Evolutionary conservation across 1,284 basidiomycete species (phyloP), one percentile per base, ranked within the genome.

Genomic region (Microbotryum violaceum): DNA sequence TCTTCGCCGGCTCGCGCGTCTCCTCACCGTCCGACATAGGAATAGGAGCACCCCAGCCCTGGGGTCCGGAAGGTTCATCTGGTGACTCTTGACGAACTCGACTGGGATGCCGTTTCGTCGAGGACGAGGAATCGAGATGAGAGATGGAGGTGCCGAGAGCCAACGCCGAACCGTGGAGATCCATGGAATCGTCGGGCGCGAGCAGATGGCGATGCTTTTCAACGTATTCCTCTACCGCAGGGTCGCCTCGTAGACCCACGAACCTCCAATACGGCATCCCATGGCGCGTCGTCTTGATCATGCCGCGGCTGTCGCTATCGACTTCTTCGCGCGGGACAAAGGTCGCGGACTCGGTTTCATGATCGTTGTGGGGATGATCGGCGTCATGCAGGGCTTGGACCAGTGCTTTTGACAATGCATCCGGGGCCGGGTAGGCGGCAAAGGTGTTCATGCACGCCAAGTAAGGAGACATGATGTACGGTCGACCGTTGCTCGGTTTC

Each of bases 391-490:
- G 37, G 4, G 66, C 61, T 16, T 65, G 55, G 12, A 67, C 55
- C 23, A 65, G 47, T 2, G 66, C 66, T 4, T 63, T 57, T 1
- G 56, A 31, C 31, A 65, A 56, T 14, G 58, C 60, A 5, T 29
- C 27, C 3, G 66, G 66, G 6, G 63, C 49, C 1, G 66, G 66
- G 46, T 67, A 67, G 20, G 66, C 66, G 52, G 60, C 46, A 33
- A 77, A 64, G 0, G 75, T 76, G 66, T 77, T 77, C 74, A 77
- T 76, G 57, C 76, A 77, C 2, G 76, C 77, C 18, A 68, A 57
- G 66, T 75, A 75, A 2, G 76, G 75, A 23, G 70, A 74, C 77
- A 78, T 78, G 72, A 78, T 78, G 68, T 72, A 78, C 0, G 77
- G 77, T 1, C 77, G 62, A 1, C 72, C 73, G 9, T 72, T 73